Percentiles rank a stretch among this genome's conserved stretches.
These are phyloP conservation scores for Populus pruinosa DNA, from an alignment of 345 rosid genomes.

Conservation along the genomic window DNA sequence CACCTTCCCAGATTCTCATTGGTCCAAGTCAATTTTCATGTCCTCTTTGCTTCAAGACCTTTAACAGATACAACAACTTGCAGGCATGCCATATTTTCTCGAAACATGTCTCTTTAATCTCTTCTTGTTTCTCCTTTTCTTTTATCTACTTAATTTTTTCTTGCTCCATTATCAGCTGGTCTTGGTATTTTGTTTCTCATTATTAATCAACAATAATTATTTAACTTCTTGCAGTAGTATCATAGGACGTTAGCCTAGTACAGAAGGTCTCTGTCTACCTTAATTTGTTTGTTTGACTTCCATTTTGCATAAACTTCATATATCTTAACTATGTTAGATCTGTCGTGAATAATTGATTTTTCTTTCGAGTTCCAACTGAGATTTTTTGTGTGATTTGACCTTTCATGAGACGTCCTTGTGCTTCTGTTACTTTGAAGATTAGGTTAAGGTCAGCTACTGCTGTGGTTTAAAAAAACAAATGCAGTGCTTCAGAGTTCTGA, in stretches of 20 bases:
- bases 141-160: background rate
- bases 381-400: background rate
- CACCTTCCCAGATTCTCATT: constrained; percentile 56
- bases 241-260: background rate
- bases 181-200: background rate
- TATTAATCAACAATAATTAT: background rate
- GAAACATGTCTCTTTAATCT: background rate
- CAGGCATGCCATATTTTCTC: constrained; percentile 33
- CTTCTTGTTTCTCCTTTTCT: background rate
- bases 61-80: constrained; percentile 59
- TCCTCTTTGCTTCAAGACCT: constrained; percentile 52
- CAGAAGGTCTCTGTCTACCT: background rate
- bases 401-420: background rate
- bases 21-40: constrained; percentile 63
- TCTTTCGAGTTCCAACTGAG: background rate
- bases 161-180: background rate
- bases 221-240: background rate
- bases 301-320: background rate
- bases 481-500: background rate
- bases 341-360: background rate
- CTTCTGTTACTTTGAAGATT: background rate
- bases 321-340: background rate
- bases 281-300: background rate
- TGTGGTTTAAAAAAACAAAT: constrained; percentile 4
- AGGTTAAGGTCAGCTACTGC: background rate